phyloP scores from a whole-genome alignment of 768 basidiomycete species.

The Leccinum aurantiacum region DNA sequence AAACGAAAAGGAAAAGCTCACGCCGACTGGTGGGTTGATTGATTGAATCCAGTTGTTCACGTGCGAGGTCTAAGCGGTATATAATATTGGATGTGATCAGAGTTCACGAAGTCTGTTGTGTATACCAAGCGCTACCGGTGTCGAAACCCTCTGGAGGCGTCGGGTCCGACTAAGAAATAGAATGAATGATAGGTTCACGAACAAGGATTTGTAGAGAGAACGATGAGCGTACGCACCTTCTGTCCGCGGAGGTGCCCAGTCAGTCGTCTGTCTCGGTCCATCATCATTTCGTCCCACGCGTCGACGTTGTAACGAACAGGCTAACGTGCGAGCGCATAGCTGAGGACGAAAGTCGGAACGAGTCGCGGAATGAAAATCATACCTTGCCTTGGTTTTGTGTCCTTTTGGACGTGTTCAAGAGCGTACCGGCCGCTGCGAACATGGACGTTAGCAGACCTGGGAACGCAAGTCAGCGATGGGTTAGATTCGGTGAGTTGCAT shows the following conservation, averaged over 20 bases:
- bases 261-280: conserved; percentile 83
- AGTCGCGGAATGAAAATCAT: neutral
- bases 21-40: neutral
- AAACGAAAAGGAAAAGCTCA: conserved; percentile 1
- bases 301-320: conserved; percentile 84
- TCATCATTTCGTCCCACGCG: conserved; percentile 95
- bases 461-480: conserved; percentile 5
- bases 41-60: neutral
- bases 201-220: neutral
- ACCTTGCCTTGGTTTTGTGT: conserved; percentile 93
- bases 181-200: neutral
- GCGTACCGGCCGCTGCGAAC: conserved; percentile 90
- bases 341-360: neutral
- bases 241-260: conserved; percentile 89
- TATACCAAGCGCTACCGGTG: conserved; percentile 74
- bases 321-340: conserved; percentile 39
- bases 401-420: conserved; percentile 74
- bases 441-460: conserved; percentile 79
- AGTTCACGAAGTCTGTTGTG: conserved; percentile 49
- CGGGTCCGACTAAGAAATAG: conserved; percentile 54
- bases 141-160: conserved; percentile 68
- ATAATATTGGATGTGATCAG: conserved; percentile 11
- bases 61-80: conserved; percentile 16
- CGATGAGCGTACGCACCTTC: conserved; percentile 53
- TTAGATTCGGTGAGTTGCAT: too few relatives aligned